Evolutionary conservation across 257 asterid genomes (phyloP), one percentile per base, ranked within the genome.

Genomic region (Oldenlandia corymbosa): DNA sequence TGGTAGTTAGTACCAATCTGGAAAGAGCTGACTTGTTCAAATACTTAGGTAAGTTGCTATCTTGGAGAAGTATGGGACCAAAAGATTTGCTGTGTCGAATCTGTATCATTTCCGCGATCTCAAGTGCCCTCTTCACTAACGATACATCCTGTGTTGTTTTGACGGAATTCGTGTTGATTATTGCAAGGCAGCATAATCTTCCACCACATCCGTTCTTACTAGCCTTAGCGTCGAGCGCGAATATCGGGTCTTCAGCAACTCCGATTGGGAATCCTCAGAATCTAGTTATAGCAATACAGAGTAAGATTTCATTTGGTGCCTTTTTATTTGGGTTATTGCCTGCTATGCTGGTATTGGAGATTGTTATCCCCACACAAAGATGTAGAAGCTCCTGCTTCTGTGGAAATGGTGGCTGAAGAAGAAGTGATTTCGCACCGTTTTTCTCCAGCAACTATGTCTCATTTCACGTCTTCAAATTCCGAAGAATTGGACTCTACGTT

Each of bases 191-290:
- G 60, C 91, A 89, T 2, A 89, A 89, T 42, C 94, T 92, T 58
- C 96, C 99, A 0, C 97, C 99, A 34, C 97, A 77, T 52, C 99
- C 99, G 0, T 89, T 89, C 68, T 72, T 92, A 2, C 60, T 92
- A 42, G 99, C 99, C 28, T 85, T 92, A 18, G 97, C 95, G 54
- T 87, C 97, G 0, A 92, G 97, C 68, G 91, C 99, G 0, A 92
- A 92, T 56, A 89, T 92, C 30, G 97, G 97, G 1, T 92, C 97
- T 3, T 58, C 99, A 0, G 95, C 95, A 1, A 89, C 96, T 39
- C 96, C 96, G 0, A 89, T 92, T 31, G 99, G 99, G 24, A 92
- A 92, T 65, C 99, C 99, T 53, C 99, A 92, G 66, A 89, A 92
- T 66, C 64, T 89, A 46, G 99, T 92, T 17, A 92, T 92, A 20